Base-by-base conservation (phyloP, 345 rosid species). In the Microcos paniculata region DNA sequence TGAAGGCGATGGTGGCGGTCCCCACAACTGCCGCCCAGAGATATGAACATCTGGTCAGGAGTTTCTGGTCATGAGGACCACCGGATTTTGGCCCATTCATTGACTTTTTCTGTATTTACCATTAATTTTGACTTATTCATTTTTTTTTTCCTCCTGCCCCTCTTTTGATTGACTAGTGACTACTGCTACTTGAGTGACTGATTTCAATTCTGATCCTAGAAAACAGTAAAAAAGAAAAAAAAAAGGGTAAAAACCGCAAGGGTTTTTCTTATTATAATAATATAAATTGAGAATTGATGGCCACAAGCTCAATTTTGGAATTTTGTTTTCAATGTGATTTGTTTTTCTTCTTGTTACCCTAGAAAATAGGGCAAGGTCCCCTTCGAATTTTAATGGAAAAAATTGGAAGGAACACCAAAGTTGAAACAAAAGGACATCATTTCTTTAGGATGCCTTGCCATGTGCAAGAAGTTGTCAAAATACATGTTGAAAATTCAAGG, bases 1-100 rank as follows among this genome's bases (percentile, higher is more conserved):
- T 92, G 59, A 92, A 84, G 78, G 96, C 87, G 66, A 84, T 85
- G 94, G 89, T 94, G 61, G 98, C 96, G 11, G 85, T 94, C 63
- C 98, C 94, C 49, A 57, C 87, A 1, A 84, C 85, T 3, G 91
- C 87, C 24, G 97, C 83, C 70, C 89, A 77, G 59, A 79, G 82
- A 53, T 90, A 87, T 33, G 91, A 89, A 78, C 70, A 71, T 77
- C 79, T 94, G 74, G 70, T 88, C 76, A 81, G 66, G 87, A 79
- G 81, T 79, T 62, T 48, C 46, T 45, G 43, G 21, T 73, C 31
- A 2, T 62, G 46, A 73, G 70, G 21, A 62, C 46, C 76, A 46
- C 77, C 14, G 56, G 70, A 45, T 48, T 73, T 48, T 62, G 70
- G 57, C 77, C 40, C 28, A 5, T 73, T 61, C 21, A 1, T 73